A percentile compares a stretch with the other conserved stretches of the same genome.
Conservation (phyloP, 1,139 yeast genomes). For the Wickerhamiella pararugosa region DNA sequence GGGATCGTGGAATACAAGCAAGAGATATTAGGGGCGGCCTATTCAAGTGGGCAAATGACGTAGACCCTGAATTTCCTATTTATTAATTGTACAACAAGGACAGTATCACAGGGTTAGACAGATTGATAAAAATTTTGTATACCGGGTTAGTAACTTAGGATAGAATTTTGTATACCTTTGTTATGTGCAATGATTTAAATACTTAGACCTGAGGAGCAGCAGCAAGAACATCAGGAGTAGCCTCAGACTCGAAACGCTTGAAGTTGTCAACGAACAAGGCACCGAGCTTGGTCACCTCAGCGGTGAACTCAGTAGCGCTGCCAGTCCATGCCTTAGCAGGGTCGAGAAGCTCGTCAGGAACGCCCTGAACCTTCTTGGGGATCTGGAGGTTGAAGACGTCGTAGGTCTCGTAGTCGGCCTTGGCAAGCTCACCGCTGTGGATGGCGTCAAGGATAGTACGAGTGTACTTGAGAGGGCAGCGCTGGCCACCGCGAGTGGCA, state of each 20-base stretch:
- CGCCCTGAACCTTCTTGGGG: conserved; percentile 70
- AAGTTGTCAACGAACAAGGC: conserved; percentile 73
- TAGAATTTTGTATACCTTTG: conserved; percentile 9
- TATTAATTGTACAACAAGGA: conserved; percentile 29
- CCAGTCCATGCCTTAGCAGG: conserved; percentile 77
- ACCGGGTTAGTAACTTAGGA: no score
- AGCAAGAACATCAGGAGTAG: conserved; percentile 74
- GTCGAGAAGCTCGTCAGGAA: conserved; percentile 73
- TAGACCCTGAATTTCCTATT: conserved; percentile 51
- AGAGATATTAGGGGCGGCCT: conserved; percentile 68
- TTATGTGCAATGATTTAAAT: conserved; percentile 15
- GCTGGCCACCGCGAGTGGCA: conserved; percentile 84
- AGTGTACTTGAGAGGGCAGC: conserved; percentile 96
- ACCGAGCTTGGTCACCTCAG: conserved; percentile 64
- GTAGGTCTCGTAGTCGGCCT: conserved; percentile 69
- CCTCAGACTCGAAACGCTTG: conserved; percentile 65
- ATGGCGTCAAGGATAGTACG: conserved; percentile 93
- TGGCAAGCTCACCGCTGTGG: conserved; percentile 75
- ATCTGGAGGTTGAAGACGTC: conserved; percentile 79
- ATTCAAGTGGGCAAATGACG: conserved; percentile 46
- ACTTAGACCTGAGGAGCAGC: conserved; percentile 57
- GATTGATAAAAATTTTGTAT: no score
- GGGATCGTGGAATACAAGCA: conserved; percentile 39
- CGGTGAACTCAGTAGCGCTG: conserved; percentile 49
- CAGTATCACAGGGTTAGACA: no score